phyloP scores from a whole-genome alignment of 257 asterid species.

The Solanum ahanhuiri region DNA sequence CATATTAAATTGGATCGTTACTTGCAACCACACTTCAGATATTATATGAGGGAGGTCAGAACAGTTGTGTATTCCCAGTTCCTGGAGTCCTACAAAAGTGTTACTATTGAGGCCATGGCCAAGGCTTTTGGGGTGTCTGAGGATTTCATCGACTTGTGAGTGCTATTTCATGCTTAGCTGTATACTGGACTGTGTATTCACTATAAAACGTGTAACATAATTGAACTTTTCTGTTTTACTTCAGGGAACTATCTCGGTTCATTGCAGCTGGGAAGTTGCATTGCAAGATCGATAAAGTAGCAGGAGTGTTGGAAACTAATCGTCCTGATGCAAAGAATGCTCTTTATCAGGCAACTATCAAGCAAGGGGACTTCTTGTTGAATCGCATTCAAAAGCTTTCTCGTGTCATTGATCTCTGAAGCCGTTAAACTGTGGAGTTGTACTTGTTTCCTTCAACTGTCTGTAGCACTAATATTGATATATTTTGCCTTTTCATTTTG shows the following conservation, averaged over 20 bases:
- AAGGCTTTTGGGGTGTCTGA: conserved; percentile 69
- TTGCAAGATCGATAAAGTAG: conserved; percentile 82
- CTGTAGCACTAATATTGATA: neutral
- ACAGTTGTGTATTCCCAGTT: conserved; percentile 80
- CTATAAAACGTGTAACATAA: neutral
- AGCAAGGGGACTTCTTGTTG: conserved; percentile 90
- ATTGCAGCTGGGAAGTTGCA: conserved; percentile 81
- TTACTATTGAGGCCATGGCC: conserved; percentile 77
- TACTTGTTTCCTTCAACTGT: neutral
- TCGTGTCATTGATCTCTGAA: conserved; percentile 83
- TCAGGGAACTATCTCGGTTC: conserved; percentile 71
- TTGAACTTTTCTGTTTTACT: neutral
- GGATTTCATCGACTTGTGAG: conserved; percentile 68
- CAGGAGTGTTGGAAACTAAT: conserved; percentile 77
- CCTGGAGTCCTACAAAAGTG: conserved; percentile 77
- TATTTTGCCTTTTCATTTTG: neutral
- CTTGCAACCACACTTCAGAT: conserved; percentile 65
- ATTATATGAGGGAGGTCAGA: conserved; percentile 74
- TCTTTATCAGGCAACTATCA: conserved; percentile 80
- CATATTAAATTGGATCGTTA: conserved; percentile 65
- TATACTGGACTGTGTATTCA: neutral
- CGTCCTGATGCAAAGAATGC: conserved; percentile 95
- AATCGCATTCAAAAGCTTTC: conserved; percentile 91
- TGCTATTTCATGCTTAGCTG: neutral
- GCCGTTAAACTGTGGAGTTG: neutral